Evolutionary conservation across 768 basidiomycete genomes (phyloP).

Genomic region (Bullera alba): DNA sequence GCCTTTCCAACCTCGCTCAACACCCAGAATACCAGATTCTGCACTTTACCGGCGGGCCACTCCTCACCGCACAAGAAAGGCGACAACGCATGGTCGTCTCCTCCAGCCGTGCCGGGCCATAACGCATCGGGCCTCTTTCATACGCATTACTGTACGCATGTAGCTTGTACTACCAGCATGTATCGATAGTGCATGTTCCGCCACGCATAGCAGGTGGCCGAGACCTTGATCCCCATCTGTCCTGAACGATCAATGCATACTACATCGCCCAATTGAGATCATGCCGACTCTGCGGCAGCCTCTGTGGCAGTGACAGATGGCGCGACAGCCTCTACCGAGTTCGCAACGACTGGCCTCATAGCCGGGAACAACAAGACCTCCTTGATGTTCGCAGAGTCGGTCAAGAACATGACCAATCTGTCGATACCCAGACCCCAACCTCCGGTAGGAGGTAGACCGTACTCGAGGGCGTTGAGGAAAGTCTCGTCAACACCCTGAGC

Average conservation of each 20-base stretch:
- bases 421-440: slow-evolving; percentile 97
- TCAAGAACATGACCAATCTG: slow-evolving; percentile 96
- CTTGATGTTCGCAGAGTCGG: slow-evolving; percentile 95
- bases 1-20: slow-evolving; percentile 54
- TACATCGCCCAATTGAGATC: not conserved
- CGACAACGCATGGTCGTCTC: slow-evolving; percentile 52
- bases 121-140: too few species aligned
- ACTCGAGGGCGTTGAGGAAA: slow-evolving; percentile 93
- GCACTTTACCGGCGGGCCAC: slow-evolving; percentile 65
- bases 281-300: slow-evolving; percentile 16
- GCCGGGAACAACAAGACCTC: slow-evolving; percentile 94
- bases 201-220: too few species aligned
- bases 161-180: too few species aligned
- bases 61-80: slow-evolving; percentile 57
- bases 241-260: too few species aligned
- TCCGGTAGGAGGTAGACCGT: slow-evolving; percentile 93
- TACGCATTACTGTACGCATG: too few species aligned
- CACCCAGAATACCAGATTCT: slow-evolving; percentile 70
- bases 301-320: slow-evolving; percentile 37
- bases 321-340: slow-evolving; percentile 41
- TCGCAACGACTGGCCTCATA: slow-evolving; percentile 68
- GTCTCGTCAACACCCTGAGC: slow-evolving; percentile 96
- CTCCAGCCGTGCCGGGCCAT: too few species aligned
- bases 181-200: too few species aligned
- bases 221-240: too few species aligned